Evolutionary conservation across 2,329 filamentous ascomycete species (phyloP).

Genomic region (Ceratocystis huliohia): DNA sequence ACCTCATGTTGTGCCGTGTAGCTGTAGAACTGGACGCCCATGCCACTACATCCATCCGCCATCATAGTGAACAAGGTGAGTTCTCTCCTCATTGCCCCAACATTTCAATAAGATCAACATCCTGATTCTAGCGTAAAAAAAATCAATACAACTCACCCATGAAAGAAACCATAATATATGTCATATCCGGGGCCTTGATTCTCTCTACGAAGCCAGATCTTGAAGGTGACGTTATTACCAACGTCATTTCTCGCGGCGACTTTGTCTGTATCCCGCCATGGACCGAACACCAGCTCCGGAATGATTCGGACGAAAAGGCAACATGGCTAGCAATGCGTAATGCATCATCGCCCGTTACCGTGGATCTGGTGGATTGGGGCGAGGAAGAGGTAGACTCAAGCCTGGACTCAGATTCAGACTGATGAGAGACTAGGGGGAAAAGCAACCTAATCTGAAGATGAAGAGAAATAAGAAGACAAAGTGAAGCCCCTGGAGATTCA

Average conservation of each 20-base stretch:
- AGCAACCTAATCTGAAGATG: not conserved
- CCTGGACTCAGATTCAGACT: conserved; percentile 5
- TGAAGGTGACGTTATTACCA: conserved; percentile 38
- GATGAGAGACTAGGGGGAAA: not conserved
- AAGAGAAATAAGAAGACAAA: not conserved
- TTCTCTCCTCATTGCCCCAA: conserved; percentile 12
- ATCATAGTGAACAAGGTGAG: conserved; percentile 56
- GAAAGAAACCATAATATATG: conserved; percentile 56
- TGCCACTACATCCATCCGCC: conserved; percentile 50
- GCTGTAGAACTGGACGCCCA: conserved; percentile 43
- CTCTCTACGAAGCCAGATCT: conserved; percentile 47
- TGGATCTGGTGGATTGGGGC: conserved; percentile 51
- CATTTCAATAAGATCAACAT: not conserved
- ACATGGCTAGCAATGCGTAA: conserved; percentile 55
- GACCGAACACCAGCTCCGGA: conserved; percentile 58
- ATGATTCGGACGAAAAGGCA: conserved; percentile 48
- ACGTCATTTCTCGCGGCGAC: conserved; percentile 49
- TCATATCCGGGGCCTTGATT: conserved; percentile 46
- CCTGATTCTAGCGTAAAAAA: conserved; percentile 2
- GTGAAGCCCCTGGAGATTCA: not conserved
- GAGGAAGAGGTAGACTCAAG: conserved; percentile 31
- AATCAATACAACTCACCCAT: not conserved
- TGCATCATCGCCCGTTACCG: conserved; percentile 47
- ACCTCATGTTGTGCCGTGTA: conserved; percentile 17
- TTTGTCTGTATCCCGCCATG: conserved; percentile 59